Conservation (phyloP, 768 basidiomycete species). For the Exidia glandulosa region DNA sequence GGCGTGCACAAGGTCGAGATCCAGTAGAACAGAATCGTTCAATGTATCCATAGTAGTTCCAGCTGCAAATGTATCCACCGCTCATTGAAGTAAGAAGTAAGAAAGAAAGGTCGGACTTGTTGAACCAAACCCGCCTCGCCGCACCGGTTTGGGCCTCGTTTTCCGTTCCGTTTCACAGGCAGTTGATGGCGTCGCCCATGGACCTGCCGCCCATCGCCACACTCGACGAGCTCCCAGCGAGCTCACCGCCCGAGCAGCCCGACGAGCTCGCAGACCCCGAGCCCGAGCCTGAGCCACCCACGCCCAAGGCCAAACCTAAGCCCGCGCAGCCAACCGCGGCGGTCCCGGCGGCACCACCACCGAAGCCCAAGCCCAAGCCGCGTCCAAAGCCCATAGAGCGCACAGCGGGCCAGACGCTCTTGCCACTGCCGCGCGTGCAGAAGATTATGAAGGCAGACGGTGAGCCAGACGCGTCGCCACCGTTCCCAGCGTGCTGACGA, state of each 20-base stretch:
- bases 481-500: slow-evolving; percentile 8
- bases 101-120: background rate
- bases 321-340: background rate
- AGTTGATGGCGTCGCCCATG: background rate
- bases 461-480: slow-evolving; percentile 19
- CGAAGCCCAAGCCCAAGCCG: slow-evolving; percentile 6
- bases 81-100: background rate
- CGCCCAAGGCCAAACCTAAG: background rate
- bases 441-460: slow-evolving; percentile 74
- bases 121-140: background rate
- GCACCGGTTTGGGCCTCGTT: background rate
- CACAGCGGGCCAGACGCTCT: slow-evolving; percentile 50
- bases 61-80: background rate
- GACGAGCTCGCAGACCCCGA: slow-evolving; percentile 18
- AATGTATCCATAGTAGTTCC: background rate
- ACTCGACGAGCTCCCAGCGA: background rate
- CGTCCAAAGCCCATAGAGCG: slow-evolving; percentile 23
- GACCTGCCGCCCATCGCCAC: background rate
- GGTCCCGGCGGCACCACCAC: background rate
- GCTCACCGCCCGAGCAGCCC: slow-evolving; percentile 13
- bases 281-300: slow-evolving; percentile 3
- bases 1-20: slow-evolving; percentile 39
- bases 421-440: slow-evolving; percentile 59
- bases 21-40: slow-evolving; percentile 11
- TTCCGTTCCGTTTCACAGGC: background rate